Percentiles rank a stretch among this genome's conserved stretches.
phyloP scores from a whole-genome alignment of 768 basidiomycete species.

The Russula virescens region DNA sequence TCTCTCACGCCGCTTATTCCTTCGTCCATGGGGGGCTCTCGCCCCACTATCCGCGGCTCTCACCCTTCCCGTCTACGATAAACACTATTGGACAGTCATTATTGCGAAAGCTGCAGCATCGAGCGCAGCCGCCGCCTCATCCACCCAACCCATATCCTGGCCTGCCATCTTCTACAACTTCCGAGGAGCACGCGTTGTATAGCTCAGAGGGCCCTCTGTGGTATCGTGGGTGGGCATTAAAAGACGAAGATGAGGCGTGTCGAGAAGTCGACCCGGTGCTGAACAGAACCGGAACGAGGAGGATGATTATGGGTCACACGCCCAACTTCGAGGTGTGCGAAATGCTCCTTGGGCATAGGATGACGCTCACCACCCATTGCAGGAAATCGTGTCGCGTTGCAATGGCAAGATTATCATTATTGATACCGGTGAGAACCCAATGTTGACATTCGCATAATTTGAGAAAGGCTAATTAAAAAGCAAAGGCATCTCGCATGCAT shows the following conservation, averaged over 20 bases:
- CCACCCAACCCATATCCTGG: conserved; percentile 74
- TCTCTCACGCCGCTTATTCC: conserved; percentile 77
- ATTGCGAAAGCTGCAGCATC: conserved; percentile 63
- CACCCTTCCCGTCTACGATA: conserved; percentile 79
- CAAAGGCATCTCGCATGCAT: conserved; percentile 88
- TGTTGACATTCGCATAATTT: neutral
- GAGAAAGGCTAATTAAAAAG: conserved; percentile 9
- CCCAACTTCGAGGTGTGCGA: conserved; percentile 68
- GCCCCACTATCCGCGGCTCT: conserved; percentile 64
- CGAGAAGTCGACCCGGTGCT: conserved; percentile 64
- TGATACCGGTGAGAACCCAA: conserved; percentile 63
- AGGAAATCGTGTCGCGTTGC: conserved; percentile 78
- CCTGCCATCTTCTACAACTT: conserved; percentile 58
- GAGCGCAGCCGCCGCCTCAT: conserved; percentile 65
- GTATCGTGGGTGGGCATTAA: conserved; percentile 91
- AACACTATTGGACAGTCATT: conserved; percentile 70
- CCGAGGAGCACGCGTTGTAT: conserved; percentile 68
- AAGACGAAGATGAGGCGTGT: conserved; percentile 65
- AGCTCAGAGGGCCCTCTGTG: conserved; percentile 78
- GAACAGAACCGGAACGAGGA: conserved; percentile 67
- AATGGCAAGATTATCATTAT: conserved; percentile 93
- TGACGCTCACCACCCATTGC: neutral
- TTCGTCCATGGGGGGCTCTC: conserved; percentile 93
- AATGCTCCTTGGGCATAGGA: neutral
- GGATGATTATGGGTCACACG: conserved; percentile 97